A percentile compares a stretch with the other conserved stretches of the same genome.
Conservation (phyloP, 2,329 filamentous ascomycete genomes). For the Leptographium flavum region DNA sequence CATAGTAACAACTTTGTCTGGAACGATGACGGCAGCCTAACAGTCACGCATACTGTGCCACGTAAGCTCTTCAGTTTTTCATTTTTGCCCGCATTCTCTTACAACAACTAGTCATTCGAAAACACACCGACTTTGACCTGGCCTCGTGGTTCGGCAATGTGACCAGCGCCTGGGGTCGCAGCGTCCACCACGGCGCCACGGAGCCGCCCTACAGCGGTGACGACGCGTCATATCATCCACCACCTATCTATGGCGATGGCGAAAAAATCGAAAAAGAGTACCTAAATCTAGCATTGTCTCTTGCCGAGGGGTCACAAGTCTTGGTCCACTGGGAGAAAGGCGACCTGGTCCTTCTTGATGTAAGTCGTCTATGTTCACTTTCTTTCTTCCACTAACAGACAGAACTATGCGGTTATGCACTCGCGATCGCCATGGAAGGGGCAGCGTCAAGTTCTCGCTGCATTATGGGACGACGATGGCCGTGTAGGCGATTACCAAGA, state of each 20-base stretch:
- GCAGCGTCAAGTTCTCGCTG: background rate
- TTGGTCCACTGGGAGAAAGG: constrained; percentile 1
- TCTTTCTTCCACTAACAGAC: background rate
- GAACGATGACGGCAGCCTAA: constrained; percentile 13
- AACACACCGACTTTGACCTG: background rate
- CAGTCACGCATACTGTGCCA: constrained; percentile 13
- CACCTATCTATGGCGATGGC: constrained; percentile 12
- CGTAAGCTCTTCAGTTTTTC: background rate
- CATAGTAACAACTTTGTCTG: constrained; percentile 1
- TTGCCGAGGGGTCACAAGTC: background rate
- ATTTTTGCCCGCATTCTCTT: background rate
- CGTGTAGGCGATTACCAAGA: background rate
- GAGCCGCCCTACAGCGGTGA: constrained; percentile 5
- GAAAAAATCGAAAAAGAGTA: constrained; percentile 12
- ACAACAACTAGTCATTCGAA: background rate
- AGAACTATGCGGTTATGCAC: constrained; percentile 15
- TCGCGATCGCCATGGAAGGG: constrained; percentile 13
- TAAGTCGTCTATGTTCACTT: background rate
- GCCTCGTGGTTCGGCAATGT: constrained; percentile 14
- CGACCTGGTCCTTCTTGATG: constrained; percentile 11
- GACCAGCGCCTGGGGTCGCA: constrained; percentile 4
- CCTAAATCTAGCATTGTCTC: constrained; percentile 7
- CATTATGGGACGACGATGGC: constrained; percentile 1
- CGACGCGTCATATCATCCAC: constrained; percentile 2
- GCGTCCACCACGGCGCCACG: constrained; percentile 2